Conservation (phyloP, 768 basidiomycete species). For the Leccinum variicolor region DNA sequence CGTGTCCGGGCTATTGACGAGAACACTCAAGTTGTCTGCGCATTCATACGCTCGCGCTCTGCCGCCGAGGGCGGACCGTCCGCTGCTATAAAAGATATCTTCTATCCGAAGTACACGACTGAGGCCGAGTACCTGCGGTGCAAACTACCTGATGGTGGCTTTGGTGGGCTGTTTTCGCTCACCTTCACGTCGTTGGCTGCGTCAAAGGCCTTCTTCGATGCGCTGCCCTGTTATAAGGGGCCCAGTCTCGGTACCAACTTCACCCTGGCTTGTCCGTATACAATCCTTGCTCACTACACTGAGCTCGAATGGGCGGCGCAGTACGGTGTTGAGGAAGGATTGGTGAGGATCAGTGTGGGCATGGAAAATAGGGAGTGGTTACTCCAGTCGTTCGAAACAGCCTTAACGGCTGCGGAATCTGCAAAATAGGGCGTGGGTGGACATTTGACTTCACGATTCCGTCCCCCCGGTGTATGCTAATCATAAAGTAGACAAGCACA, state of each 20-base stretch:
- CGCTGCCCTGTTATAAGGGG: conserved; percentile 80
- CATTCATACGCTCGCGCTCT: conserved; percentile 65
- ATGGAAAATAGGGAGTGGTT: conserved; percentile 69
- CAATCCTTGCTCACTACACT: conserved; percentile 83
- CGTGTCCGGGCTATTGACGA: conserved; percentile 75
- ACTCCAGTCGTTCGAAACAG: conserved; percentile 54
- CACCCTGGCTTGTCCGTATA: conserved; percentile 91
- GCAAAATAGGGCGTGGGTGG: conserved; percentile 6
- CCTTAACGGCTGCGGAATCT: conserved; percentile 72
- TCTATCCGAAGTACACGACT: conserved; percentile 84
- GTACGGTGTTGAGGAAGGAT: conserved; percentile 78
- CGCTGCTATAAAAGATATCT: conserved; percentile 74
- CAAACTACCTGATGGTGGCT: conserved; percentile 57
- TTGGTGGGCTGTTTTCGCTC: conserved; percentile 84
- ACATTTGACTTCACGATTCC: too few species aligned
- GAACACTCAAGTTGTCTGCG: conserved; percentile 82
- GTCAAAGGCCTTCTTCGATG: conserved; percentile 80
- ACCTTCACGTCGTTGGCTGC: conserved; percentile 71
- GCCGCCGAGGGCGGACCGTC: conserved; percentile 33
- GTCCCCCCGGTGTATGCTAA: too few species aligned
- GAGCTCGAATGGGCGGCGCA: conserved; percentile 91
- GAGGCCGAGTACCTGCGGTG: conserved; percentile 68
- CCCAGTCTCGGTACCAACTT: conserved; percentile 95
- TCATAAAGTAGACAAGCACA: too few species aligned
- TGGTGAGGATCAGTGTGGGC: conserved; percentile 91